Evolutionary conservation across 805 yeast genomes (phyloP).

Genomic region (Ogataea salicorniae): DNA sequence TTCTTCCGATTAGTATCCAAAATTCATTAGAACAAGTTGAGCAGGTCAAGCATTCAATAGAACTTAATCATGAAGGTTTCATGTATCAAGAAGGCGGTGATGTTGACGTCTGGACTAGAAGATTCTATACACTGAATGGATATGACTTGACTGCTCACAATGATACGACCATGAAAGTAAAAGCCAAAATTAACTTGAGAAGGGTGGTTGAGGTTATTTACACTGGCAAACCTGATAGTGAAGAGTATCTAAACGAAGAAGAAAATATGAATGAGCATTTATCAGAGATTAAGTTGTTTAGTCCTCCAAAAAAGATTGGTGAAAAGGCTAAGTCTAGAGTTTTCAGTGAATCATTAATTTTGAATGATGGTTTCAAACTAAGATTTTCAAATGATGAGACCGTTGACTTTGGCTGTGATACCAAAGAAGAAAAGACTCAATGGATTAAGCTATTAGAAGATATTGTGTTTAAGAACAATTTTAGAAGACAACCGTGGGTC

Average conservation of each 20-base stretch:
- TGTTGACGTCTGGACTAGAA: conserved; percentile 62
- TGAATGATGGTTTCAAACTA: conserved; percentile 72
- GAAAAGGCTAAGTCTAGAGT: conserved; percentile 35
- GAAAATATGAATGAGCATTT: conserved; percentile 5
- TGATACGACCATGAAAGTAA: conserved; percentile 59
- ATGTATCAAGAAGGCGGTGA: conserved; percentile 93
- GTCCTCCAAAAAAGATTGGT: conserved; percentile 19
- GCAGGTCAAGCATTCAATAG: conserved; percentile 27
- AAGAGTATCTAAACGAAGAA: conserved; percentile 3
- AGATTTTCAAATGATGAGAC: conserved; percentile 74
- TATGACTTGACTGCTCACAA: conserved; percentile 71
- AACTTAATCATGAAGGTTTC: conserved; percentile 52
- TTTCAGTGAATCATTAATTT: conserved; percentile 64
- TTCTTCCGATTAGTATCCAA: conserved; percentile 65
- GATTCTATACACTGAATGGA: conserved; percentile 72
- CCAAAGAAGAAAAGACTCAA: conserved; percentile 47
- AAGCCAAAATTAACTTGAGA: conserved; percentile 70
- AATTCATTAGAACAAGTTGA: conserved; percentile 41
- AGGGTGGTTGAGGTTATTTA: conserved; percentile 54
- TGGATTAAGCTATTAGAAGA: conserved; percentile 64
- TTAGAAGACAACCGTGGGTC: conserved; percentile 34
- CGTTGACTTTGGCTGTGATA: conserved; percentile 82
- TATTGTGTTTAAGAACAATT: conserved; percentile 38
- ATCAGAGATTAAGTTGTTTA: conserved; percentile 13
- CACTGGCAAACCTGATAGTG: conserved; percentile 34